These are phyloP conservation scores for Apiosordaria backusii DNA, from an alignment of 495 filamentous ascomycete species.

Conservation along the genomic window DNA sequence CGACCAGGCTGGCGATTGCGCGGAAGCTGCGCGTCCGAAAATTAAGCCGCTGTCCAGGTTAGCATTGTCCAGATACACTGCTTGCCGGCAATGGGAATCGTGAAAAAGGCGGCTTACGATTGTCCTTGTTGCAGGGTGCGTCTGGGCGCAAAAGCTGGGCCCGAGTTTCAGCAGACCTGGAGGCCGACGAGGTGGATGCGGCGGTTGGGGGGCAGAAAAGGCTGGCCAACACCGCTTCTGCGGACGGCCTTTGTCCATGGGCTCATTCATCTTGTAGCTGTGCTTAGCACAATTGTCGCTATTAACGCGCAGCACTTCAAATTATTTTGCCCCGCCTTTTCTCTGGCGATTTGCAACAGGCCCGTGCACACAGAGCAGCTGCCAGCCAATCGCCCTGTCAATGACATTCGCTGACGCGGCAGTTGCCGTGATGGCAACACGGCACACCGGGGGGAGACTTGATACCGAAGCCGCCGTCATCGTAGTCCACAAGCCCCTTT, in stretches of 20 bases:
- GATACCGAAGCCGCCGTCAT: too few relatives aligned
- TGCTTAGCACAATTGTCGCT: too few relatives aligned
- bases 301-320: too few relatives aligned
- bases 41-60: conserved; percentile 12
- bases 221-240: neutral
- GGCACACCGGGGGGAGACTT: too few relatives aligned
- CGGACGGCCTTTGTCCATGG: neutral
- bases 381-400: too few relatives aligned
- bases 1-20: conserved; percentile 9
- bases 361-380: too few relatives aligned
- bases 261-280: neutral
- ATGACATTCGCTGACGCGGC: too few relatives aligned
- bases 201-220: neutral
- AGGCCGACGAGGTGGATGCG: conserved; percentile 8
- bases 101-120: conserved; percentile 3
- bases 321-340: too few relatives aligned
- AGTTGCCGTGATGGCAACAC: too few relatives aligned
- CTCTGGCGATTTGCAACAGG: too few relatives aligned
- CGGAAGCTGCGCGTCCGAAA: conserved; percentile 18
- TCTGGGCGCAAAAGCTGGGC: conserved; percentile 7
- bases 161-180: conserved; percentile 13
- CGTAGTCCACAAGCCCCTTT: too few relatives aligned
- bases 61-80: conserved; percentile 4
- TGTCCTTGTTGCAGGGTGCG: conserved; percentile 10
- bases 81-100: neutral